Percentiles rank a stretch among this genome's conserved stretches.
Evolutionary conservation across 352 stramenopile genomes (phyloP).

Genomic region (Pythium phragmitis): DNA sequence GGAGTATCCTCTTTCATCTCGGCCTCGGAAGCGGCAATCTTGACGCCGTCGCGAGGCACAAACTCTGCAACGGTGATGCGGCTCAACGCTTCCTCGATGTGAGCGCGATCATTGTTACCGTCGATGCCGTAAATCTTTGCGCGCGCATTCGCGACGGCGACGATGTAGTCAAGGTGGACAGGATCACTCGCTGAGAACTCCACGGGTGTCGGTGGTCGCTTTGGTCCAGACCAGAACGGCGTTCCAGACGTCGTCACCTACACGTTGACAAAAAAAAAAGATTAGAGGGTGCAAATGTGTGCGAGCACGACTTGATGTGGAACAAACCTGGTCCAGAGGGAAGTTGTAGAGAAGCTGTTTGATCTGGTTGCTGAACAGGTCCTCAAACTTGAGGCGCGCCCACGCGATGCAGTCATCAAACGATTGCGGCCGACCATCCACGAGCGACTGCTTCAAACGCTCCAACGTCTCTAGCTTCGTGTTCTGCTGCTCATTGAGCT

Average conservation of each 20-base stretch:
- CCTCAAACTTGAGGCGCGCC: constrained; percentile 97
- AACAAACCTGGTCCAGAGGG: constrained; percentile 89
- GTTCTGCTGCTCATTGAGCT: constrained; percentile 96
- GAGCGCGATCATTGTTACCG: constrained; percentile 46
- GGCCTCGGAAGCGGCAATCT: constrained; percentile 97
- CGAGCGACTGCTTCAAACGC: constrained; percentile 91
- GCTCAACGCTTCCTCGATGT: constrained; percentile 75
- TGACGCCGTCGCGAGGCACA: constrained; percentile 92
- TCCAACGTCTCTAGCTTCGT: constrained; percentile 96
- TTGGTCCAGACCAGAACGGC: constrained; percentile 98
- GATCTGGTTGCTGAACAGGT: constrained; percentile 98
- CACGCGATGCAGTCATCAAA: constrained; percentile 98
- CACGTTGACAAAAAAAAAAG: constrained; percentile 23
- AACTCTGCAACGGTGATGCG: constrained; percentile 94
- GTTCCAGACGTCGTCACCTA: constrained; percentile 94
- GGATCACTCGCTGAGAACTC: constrained; percentile 90
- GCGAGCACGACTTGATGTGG: not conserved
- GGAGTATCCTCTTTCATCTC: constrained; percentile 90
- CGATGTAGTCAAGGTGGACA: constrained; percentile 96
- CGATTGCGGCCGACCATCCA: constrained; percentile 86
- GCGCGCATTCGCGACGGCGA: constrained; percentile 94
- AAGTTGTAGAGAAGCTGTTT: constrained; percentile 99
- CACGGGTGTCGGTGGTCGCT: constrained; percentile 94
- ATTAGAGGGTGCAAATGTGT: not conserved
- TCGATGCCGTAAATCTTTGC: constrained; percentile 95